Conservation (phyloP, 225 moss, liverwort and hornwort species). For the Physcomitrellopsis africana region DNA sequence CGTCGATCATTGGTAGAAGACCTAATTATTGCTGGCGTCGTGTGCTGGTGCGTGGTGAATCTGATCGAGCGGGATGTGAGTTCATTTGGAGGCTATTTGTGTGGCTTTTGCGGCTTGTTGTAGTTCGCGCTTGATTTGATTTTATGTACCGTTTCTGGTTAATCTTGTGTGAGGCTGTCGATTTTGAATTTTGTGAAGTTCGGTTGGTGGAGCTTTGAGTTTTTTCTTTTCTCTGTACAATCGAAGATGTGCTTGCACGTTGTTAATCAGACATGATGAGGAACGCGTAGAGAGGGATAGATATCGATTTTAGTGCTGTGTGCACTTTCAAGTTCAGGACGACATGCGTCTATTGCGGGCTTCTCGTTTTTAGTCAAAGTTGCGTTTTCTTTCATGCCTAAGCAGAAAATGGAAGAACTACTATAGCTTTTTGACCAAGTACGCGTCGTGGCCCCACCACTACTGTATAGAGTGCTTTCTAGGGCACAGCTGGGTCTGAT, state of each 20-base stretch:
- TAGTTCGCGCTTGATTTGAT: conserved; percentile 3
- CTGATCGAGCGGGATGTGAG: neutral
- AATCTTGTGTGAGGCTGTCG: neutral
- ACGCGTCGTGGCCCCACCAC: neutral
- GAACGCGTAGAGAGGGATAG: conserved; percentile 7
- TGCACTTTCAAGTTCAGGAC: conserved; percentile 10
- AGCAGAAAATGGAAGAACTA: neutral
- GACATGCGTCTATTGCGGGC: neutral
- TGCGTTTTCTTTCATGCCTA: neutral
- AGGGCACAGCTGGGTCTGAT: conserved; percentile 19
- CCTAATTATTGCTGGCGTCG: conserved; percentile 30
- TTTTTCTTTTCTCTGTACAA: neutral
- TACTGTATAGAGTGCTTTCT: neutral
- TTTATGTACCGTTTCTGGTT: neutral
- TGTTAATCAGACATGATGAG: conserved; percentile 13
- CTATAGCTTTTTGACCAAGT: conserved; percentile 8
- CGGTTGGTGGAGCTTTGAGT: conserved; percentile 1
- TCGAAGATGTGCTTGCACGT: neutral
- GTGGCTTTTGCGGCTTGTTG: neutral
- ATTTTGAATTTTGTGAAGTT: conserved; percentile 14
- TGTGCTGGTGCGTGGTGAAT: neutral
- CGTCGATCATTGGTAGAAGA: conserved; percentile 24
- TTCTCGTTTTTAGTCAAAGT: conserved; percentile 3
- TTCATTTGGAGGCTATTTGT: neutral
- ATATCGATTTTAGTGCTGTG: neutral